A percentile compares a stretch with the other conserved stretches of the same genome.
These are phyloP conservation scores for Rhodotorula toruloides DNA, from an alignment of 768 basidiomycete genomes.

Conservation along the genomic window DNA sequence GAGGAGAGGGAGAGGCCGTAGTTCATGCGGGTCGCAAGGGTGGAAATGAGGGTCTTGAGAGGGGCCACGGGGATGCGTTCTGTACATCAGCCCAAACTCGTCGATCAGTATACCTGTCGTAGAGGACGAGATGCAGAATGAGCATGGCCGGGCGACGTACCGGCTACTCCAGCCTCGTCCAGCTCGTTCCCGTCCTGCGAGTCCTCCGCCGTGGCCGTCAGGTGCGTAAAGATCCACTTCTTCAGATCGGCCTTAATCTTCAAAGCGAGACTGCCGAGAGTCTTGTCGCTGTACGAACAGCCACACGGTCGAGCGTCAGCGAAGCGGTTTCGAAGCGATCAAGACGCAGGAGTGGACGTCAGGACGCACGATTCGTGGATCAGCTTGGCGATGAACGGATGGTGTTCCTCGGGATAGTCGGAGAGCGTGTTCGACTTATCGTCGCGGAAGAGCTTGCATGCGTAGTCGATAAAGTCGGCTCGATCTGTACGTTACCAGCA, in stretches of 20 bases:
- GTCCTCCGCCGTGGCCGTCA: slow-evolving; percentile 14
- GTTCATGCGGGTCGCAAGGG: slow-evolving; percentile 64
- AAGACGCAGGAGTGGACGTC: background rate
- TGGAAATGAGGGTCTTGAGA: slow-evolving; percentile 64
- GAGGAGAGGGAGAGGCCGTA: slow-evolving; percentile 61
- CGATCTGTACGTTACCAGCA: slow-evolving; percentile 30
- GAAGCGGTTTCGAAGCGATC: no score
- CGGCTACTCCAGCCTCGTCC: background rate
- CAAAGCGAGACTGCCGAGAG: slow-evolving; percentile 59
- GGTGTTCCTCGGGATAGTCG: slow-evolving; percentile 63
- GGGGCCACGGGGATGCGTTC: slow-evolving; percentile 52
- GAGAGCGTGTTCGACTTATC: slow-evolving; percentile 54
- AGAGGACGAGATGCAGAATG: background rate
- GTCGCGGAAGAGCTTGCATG: slow-evolving; percentile 55
- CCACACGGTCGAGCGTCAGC: background rate
- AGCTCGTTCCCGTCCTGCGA: slow-evolving; percentile 17
- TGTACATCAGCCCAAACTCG: background rate
- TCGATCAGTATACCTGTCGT: no score
- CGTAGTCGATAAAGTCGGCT: slow-evolving; percentile 40
- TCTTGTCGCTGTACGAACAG: slow-evolving; percentile 61
- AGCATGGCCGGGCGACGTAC: background rate
- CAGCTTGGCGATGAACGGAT: slow-evolving; percentile 71
- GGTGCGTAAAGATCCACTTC: slow-evolving; percentile 52
- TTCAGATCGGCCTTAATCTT: slow-evolving; percentile 69
- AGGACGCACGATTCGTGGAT: slow-evolving; percentile 71